A percentile compares a stretch with the other conserved stretches of the same genome.
Conservation (phyloP, 257 asterid genomes). For the Primulina eburnea region DNA sequence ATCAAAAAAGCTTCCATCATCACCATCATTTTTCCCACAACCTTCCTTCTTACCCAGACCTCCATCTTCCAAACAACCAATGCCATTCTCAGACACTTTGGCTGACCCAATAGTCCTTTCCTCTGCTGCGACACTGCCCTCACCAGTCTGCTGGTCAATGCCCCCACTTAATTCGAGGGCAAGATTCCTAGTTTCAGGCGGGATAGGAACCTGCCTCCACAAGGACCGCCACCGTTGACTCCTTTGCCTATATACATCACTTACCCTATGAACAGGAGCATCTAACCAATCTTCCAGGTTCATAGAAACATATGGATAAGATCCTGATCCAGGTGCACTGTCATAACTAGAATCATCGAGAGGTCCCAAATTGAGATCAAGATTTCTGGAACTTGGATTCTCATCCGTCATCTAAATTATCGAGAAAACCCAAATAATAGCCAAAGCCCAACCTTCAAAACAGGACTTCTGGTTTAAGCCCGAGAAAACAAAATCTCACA, state of each 20-base stretch:
- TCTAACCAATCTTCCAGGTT: slow-evolving; percentile 86
- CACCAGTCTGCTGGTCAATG: slow-evolving; percentile 58
- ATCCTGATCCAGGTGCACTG: slow-evolving; percentile 34
- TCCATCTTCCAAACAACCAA: slow-evolving; percentile 44
- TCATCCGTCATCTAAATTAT: slow-evolving; percentile 57
- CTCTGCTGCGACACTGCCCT: slow-evolving; percentile 67
- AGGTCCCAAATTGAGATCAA: slow-evolving; percentile 95
- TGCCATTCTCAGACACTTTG: slow-evolving; percentile 49
- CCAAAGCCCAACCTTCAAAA: slow-evolving; percentile 24
- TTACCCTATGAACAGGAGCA: slow-evolving; percentile 32
- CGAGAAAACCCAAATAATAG: slow-evolving; percentile 7
- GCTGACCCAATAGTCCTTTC: slow-evolving; percentile 39
- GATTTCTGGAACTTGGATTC: slow-evolving; percentile 59
- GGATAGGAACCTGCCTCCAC: slow-evolving; percentile 62
- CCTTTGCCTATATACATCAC: slow-evolving; percentile 60
- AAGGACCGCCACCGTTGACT: slow-evolving; percentile 65
- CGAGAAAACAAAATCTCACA: neutral
- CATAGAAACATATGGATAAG: slow-evolving; percentile 49
- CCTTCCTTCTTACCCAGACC: slow-evolving; percentile 57
- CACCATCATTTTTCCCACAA: slow-evolving; percentile 49
- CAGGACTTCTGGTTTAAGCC: neutral
- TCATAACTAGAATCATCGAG: slow-evolving; percentile 54
- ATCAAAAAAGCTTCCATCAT: slow-evolving; percentile 76
- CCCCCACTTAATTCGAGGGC: slow-evolving; percentile 59
- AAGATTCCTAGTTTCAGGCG: slow-evolving; percentile 61